phyloP scores from a whole-genome alignment of 768 basidiomycete genomes.

The Amanita pseudoporphyria region DNA sequence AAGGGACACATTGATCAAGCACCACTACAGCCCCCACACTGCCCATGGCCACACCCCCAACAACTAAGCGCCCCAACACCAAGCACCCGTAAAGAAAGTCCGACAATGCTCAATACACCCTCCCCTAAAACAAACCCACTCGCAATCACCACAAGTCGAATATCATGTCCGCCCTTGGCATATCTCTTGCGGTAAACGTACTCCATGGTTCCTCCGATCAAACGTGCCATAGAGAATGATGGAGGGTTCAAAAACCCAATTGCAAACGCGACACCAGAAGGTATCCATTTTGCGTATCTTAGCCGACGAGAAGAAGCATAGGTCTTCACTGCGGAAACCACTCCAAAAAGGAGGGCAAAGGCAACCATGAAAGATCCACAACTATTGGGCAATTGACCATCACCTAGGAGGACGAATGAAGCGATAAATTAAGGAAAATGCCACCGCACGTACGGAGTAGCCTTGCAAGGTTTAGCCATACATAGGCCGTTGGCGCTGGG shows the following conservation, averaged over 20 bases:
- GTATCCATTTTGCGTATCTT: constrained; percentile 68
- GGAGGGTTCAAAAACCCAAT: constrained; percentile 96
- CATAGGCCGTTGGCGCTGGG: constrained; percentile 90
- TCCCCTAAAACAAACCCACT: constrained; percentile 96
- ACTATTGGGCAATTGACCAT: constrained; percentile 74
- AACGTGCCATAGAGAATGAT: constrained; percentile 84
- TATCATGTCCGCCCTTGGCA: constrained; percentile 47
- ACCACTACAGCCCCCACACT: constrained; percentile 60
- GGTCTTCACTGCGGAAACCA: constrained; percentile 59
- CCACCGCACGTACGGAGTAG: constrained; percentile 49
- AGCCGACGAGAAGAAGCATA: constrained; percentile 38
- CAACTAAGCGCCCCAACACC: constrained; percentile 76
- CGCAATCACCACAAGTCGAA: constrained; percentile 77
- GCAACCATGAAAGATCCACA: constrained; percentile 68
- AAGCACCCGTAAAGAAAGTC: constrained; percentile 61
- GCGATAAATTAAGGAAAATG: background rate
- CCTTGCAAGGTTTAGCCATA: constrained; percentile 78
- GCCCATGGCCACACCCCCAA: constrained; percentile 73
- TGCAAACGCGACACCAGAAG: constrained; percentile 90
- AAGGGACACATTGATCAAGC: constrained; percentile 9
- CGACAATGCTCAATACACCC: constrained; percentile 79
- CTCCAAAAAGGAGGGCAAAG: constrained; percentile 65
- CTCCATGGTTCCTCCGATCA: constrained; percentile 82
- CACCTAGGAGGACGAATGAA: constrained; percentile 38
- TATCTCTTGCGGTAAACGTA: constrained; percentile 50